phyloP scores from a whole-genome alignment of 306 rosid genomes.

The Spatholobus suberectus region DNA sequence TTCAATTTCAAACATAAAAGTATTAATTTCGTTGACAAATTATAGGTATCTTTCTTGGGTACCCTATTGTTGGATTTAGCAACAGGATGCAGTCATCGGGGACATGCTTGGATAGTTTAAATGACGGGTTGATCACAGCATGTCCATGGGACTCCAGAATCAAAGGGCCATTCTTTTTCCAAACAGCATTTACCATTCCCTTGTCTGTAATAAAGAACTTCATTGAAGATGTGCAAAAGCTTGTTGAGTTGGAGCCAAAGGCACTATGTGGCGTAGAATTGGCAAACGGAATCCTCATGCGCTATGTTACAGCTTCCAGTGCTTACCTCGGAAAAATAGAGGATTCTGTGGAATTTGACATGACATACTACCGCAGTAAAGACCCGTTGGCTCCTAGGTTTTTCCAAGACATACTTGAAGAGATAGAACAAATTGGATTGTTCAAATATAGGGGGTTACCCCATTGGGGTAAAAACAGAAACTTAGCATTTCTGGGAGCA shows the following conservation, averaged over 20 bases:
- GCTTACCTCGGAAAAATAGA: constrained; percentile 65
- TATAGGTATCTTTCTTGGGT: constrained; percentile 44
- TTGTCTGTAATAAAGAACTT: constrained; percentile 48
- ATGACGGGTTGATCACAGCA: constrained; percentile 41
- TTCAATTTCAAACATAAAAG: no score
- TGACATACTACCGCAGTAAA: constrained; percentile 68
- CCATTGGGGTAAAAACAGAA: constrained; percentile 76
- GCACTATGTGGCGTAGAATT: constrained; percentile 65
- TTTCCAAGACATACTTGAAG: constrained; percentile 62
- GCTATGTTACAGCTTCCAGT: constrained; percentile 64
- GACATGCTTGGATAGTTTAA: constrained; percentile 55
- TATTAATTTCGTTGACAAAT: neutral
- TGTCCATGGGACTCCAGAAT: constrained; percentile 68
- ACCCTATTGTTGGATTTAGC: constrained; percentile 62
- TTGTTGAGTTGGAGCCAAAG: constrained; percentile 57
- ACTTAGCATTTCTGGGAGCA: constrained; percentile 56
- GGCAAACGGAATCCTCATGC: constrained; percentile 68
- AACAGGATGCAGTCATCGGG: constrained; percentile 67
- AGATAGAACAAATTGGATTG: constrained; percentile 67
- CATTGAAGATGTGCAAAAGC: constrained; percentile 64
- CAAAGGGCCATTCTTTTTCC: constrained; percentile 62
- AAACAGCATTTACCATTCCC: constrained; percentile 60
- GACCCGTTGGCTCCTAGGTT: constrained; percentile 65
- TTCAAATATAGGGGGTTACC: constrained; percentile 71
- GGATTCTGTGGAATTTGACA: constrained; percentile 63